Evolutionary conservation across 768 basidiomycete genomes (phyloP).

Genomic region (Mycena belliarum): DNA sequence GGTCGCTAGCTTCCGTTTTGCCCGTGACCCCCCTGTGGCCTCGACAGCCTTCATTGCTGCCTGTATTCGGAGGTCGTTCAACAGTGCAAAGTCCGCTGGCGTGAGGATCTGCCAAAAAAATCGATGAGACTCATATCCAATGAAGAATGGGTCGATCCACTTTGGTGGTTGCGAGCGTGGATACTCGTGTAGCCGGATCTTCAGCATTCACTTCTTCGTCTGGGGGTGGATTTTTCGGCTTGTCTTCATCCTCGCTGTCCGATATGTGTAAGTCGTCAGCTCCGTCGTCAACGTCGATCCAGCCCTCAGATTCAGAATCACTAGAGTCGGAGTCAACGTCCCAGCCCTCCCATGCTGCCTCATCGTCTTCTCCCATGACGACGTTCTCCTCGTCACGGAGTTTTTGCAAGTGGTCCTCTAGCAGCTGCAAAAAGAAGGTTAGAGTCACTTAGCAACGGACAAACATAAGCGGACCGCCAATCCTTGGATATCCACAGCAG

Average conservation of each 20-base stretch:
- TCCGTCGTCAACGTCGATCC: slow-evolving; percentile 75
- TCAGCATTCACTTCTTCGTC: slow-evolving; percentile 25
- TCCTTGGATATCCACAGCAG: slow-evolving; percentile 87
- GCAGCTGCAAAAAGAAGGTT: slow-evolving; percentile 50
- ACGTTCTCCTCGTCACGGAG: slow-evolving; percentile 66
- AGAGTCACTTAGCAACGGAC: not conserved
- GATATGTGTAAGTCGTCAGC: slow-evolving; percentile 72
- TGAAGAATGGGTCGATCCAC: slow-evolving; percentile 36
- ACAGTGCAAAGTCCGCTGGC: slow-evolving; percentile 91
- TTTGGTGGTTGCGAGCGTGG: slow-evolving; percentile 80
- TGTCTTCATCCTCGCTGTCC: slow-evolving; percentile 81
- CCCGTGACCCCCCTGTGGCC: slow-evolving; percentile 65
- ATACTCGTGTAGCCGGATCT: slow-evolving; percentile 43
- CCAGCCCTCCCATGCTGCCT: slow-evolving; percentile 86
- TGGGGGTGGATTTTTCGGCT: slow-evolving; percentile 44
- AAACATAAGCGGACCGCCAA: slow-evolving; percentile 61
- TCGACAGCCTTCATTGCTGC: slow-evolving; percentile 74
- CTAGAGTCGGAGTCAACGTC: slow-evolving; percentile 76
- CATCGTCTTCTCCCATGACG: slow-evolving; percentile 54
- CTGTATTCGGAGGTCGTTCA: slow-evolving; percentile 85
- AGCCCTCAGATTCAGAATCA: slow-evolving; percentile 62
- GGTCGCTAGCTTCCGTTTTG: slow-evolving; percentile 86
- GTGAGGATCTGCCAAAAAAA: slow-evolving; percentile 75
- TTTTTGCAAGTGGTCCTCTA: slow-evolving; percentile 83
- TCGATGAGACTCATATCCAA: no score